phyloP scores from a whole-genome alignment of 2,329 filamentous ascomycete genomes.

The Cercospora janseana region DNA sequence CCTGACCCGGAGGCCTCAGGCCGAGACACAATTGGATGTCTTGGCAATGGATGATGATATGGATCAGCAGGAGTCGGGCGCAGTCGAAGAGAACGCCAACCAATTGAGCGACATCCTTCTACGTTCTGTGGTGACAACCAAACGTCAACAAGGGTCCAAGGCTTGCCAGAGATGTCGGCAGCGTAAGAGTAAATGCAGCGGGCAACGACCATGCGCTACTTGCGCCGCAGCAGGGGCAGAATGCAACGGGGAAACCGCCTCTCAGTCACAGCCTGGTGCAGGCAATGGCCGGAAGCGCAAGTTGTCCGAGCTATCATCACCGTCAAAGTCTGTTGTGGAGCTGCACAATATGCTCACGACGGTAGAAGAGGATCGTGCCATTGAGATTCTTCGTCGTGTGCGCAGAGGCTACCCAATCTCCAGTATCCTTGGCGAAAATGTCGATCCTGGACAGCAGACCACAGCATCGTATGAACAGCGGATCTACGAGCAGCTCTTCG shows the following conservation, averaged over 20 bases:
- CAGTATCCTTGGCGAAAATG: neutral
- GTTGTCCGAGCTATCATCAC: neutral
- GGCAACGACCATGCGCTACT: neutral
- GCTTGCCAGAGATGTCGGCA: neutral
- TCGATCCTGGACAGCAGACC: neutral
- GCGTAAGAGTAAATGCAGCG: neutral
- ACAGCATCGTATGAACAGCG: neutral
- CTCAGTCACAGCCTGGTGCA: neutral
- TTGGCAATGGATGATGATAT: too few species aligned
- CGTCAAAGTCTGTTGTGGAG: neutral
- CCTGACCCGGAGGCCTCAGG: too few species aligned
- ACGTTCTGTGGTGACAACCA: neutral
- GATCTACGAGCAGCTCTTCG: neutral
- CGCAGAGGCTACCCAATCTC: neutral
- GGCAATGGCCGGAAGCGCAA: neutral
- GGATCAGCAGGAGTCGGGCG: too few species aligned
- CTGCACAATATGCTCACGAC: neutral
- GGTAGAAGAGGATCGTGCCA: neutral
- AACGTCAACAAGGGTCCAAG: neutral
- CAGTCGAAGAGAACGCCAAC: too few species aligned
- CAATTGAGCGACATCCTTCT: neutral
- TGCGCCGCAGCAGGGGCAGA: neutral
- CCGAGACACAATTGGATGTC: too few species aligned
- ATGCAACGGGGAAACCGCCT: neutral
- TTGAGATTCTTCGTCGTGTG: neutral